phyloP scores from a whole-genome alignment of 2,329 filamentous ascomycete genomes.

The Pestalotiopsis fici region DNA sequence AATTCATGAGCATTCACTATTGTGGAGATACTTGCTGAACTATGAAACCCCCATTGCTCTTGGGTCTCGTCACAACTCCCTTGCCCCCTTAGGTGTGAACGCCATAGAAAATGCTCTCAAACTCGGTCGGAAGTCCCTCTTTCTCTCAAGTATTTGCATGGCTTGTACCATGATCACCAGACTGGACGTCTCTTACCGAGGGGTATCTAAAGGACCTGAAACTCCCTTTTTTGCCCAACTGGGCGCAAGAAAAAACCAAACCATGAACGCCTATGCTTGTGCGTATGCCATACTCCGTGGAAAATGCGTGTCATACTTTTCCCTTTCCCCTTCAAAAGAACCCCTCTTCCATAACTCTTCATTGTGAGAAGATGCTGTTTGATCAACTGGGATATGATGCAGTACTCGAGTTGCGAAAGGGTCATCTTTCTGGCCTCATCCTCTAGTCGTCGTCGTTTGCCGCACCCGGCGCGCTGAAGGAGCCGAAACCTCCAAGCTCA shows the following conservation, averaged over 20 bases:
- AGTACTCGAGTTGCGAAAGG: not conserved
- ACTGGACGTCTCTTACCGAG: not conserved
- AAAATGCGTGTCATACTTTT: not conserved
- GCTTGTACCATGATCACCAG: not conserved
- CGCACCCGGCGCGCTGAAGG: slow-evolving; percentile 19
- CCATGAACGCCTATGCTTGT: not conserved
- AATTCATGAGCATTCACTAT: too few relatives aligned
- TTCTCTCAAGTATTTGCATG: not conserved
- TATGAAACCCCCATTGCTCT: too few relatives aligned
- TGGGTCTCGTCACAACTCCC: too few relatives aligned
- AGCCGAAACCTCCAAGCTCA: slow-evolving; percentile 61
- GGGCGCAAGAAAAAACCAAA: not conserved
- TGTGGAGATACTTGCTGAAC: too few relatives aligned
- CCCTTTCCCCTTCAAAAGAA: not conserved
- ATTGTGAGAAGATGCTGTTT: not conserved
- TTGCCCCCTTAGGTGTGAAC: not conserved
- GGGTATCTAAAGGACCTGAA: not conserved
- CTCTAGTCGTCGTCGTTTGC: not conserved
- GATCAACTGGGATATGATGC: not conserved
- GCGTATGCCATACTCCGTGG: not conserved
- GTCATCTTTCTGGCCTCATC: not conserved
- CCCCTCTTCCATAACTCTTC: not conserved
- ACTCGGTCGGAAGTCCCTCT: not conserved
- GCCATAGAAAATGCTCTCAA: not conserved
- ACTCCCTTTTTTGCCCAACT: too few relatives aligned